Percentiles rank a stretch among this genome's conserved stretches.
phyloP scores from a whole-genome alignment of 1,284 basidiomycete species.

The Cryptococcus sp. region DNA sequence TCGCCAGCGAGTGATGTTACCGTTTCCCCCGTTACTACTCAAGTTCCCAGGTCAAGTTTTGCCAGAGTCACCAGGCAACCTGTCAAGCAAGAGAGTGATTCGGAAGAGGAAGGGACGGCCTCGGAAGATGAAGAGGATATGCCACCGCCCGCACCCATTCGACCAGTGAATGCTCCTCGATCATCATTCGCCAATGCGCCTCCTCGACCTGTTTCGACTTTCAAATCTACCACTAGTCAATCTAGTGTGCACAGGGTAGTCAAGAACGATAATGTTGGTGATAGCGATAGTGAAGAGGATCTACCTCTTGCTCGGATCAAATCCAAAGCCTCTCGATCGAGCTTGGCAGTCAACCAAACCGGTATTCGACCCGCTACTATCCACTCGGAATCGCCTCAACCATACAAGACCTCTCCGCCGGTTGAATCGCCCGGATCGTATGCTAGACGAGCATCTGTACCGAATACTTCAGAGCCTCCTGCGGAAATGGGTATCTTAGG shows the following conservation, averaged over 20 bases:
- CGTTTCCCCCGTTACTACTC: not conserved
- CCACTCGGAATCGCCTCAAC: not conserved
- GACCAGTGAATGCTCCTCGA: slow-evolving; percentile 6
- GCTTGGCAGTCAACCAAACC: not conserved
- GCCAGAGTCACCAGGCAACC: not conserved
- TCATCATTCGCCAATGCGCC: slow-evolving; percentile 2
- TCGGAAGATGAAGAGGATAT: not conserved
- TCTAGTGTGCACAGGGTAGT: not conserved
- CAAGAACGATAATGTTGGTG: not conserved
- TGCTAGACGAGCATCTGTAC: slow-evolving; percentile 2
- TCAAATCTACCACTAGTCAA: not conserved
- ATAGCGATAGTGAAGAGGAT: slow-evolving; percentile 11
- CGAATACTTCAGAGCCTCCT: no score
- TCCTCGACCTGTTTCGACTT: slow-evolving; percentile 5
- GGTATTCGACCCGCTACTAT: no score
- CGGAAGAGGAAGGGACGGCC: not conserved
- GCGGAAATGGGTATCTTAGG: no score
- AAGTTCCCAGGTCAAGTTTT: not conserved
- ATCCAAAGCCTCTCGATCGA: slow-evolving; percentile 6
- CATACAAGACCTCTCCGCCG: not conserved
- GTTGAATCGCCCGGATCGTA: not conserved
- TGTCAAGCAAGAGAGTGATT: not conserved
- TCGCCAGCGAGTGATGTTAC: slow-evolving; percentile 5
- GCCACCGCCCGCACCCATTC: not conserved
- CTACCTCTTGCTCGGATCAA: slow-evolving; percentile 10